Conservation (phyloP, 495 filamentous ascomycete genomes). For the Oleoguttula mirabilis region DNA sequence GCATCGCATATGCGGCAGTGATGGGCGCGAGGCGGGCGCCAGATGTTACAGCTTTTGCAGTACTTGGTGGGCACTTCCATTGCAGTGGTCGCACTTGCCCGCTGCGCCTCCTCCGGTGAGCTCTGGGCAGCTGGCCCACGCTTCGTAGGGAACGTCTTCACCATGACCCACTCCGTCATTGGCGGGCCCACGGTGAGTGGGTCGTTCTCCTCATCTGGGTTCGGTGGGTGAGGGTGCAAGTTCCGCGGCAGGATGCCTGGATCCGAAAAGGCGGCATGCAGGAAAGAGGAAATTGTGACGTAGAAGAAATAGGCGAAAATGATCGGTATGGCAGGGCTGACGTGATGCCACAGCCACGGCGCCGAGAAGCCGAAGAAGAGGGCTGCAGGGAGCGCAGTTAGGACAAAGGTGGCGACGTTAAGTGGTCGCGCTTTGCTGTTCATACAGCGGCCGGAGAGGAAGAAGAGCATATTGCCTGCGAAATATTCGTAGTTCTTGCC, state of each 20-base stretch:
- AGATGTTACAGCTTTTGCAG: constrained; percentile 92
- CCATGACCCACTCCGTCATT: constrained; percentile 80
- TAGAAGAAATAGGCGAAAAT: constrained; percentile 82
- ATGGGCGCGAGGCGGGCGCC: constrained; percentile 89
- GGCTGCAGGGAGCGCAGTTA: constrained; percentile 61
- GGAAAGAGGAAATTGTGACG: constrained; percentile 80
- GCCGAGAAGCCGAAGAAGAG: constrained; percentile 85
- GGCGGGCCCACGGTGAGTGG: constrained; percentile 69
- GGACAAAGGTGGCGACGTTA: constrained; percentile 72
- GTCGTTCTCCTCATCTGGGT: constrained; percentile 51
- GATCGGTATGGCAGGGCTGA: constrained; percentile 86
- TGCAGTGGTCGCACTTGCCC: constrained; percentile 35
- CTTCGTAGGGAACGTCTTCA: constrained; percentile 28
- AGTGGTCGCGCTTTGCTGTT: constrained; percentile 85
- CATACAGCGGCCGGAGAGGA: constrained; percentile 68
- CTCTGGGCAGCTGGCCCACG: neutral
- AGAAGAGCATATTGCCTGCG: constrained; percentile 82
- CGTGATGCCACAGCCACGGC: constrained; percentile 78
- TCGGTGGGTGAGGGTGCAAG: constrained; percentile 51
- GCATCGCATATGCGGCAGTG: constrained; percentile 96
- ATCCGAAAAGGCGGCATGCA: constrained; percentile 83
- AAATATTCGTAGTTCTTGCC: constrained; percentile 78
- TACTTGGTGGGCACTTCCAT: constrained; percentile 98
- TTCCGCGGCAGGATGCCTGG: constrained; percentile 89
- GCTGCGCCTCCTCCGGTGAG: neutral